Base-by-base conservation (phyloP, 805 yeast species). In the Yarrowia porcina region DNA sequence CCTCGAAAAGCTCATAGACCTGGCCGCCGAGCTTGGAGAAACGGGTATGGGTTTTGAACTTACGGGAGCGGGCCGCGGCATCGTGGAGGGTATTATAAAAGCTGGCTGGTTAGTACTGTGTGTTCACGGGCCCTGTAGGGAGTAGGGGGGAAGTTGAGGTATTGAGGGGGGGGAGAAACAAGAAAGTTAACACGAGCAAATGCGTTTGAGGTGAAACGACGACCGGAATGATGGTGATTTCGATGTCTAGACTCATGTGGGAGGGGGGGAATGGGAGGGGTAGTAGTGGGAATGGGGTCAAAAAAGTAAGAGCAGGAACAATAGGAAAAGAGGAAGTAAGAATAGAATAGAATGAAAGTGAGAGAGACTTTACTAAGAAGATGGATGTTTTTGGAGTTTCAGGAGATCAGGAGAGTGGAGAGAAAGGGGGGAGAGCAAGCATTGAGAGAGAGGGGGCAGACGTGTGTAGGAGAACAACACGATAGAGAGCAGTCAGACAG, bases 21-120 rank as follows among this genome's bases (percentile, higher is more conserved):
- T 33, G 44, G n/a, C 35, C 50, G 1, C 35, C 41, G 23, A 35
- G 21, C 44, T 52, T 35, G 42, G 44, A 21, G 17, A 52, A 36
- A 1, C 59, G 59, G 44, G 59, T 36, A 52, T 52, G 59, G 10
- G 59, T 36, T 13, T 52, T 52, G 33, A 52, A 52, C 27, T 52
- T 52, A 1, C 44, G 42, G 10, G 59, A 52, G 15, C 59, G 44
- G 1, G 44, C 15, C 2, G 25, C 33, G 36, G 59, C 59, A n/a
- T 52, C 59, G n/a, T 23, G 27, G 23, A 52, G 59, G 59, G 59
- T 52, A 52, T 52, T 52, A 15, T 52, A 33, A 36, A 52, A 52
- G 9, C 59, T 52, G 33, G 44, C 12, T 2, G 41, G 59, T 52
- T 52, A 52, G 59, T 36, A 52, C 33, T 50, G 17, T 36, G 35